Base-by-base conservation (phyloP, 768 basidiomycete genomes). In the Mycena latifolia region DNA sequence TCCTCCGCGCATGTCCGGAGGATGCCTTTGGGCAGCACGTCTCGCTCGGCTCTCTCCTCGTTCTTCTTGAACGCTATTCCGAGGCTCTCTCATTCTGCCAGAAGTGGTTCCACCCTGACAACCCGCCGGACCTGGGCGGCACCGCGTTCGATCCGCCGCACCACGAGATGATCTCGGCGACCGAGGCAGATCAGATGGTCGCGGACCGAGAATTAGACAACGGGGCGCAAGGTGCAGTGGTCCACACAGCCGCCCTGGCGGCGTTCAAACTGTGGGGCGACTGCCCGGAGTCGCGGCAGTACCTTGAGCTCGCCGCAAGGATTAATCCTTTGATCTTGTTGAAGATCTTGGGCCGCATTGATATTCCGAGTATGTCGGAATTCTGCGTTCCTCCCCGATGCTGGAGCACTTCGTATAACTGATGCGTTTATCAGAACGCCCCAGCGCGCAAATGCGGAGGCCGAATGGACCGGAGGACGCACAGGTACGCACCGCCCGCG, bases 281-380 rank as follows among this genome's bases (percentile, higher is more conserved):
- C 57, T 48, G 46, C 24, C 45, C 57, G 1, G 33, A 59, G 33
- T 48, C 47, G 17, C 57, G 35, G 2, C 57, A 59, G 28, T 59
- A 59, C 39, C 46, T 59, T 14, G 57, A 50, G 57, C 57, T 50
- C 1, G 57, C 31, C 3, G 31, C 35, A 7, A 31, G 46, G 4
- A 39, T 59, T 15, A 50, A 59, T 24, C 57, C 57, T 0, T 33
- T 59, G 24, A 59, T 59, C 28, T 37, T 59, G 25, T 59, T 59
- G 24, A 59, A 59, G 46, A 59, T 59, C 24, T 47, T 59, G 29
- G 57, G 57, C 15, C 46, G 31, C 1, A 59, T 59, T 31, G 22
- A 22, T 12, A 50, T 50, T 9, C 57, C 57, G 8, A 59, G 57
- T 50, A 9, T 15, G 46, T 27, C 47, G n/a, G n/a, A n/a, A n/a